These are phyloP conservation scores for Nannochloris sp. DNA, from an alignment of 139 green algal genomes.

Conservation along the genomic window DNA sequence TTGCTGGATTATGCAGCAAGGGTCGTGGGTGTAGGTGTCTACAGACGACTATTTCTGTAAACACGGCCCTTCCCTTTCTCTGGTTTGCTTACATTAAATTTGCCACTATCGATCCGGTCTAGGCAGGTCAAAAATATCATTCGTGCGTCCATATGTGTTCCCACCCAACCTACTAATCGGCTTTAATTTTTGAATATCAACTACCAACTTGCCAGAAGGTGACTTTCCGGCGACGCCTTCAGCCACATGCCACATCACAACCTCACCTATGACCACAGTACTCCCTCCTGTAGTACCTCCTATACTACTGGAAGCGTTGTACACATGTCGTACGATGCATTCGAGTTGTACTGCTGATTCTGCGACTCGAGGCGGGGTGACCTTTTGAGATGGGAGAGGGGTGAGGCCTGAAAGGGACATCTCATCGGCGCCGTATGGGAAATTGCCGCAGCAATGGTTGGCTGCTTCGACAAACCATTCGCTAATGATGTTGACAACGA, in stretches of 20 bases:
- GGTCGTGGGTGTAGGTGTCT: too few species aligned
- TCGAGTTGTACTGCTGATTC: slow-evolving; percentile 88
- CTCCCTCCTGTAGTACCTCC: slow-evolving; percentile 27
- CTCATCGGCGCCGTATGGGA: slow-evolving; percentile 71
- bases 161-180: slow-evolving; percentile 57
- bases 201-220: slow-evolving; percentile 53
- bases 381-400: slow-evolving; percentile 52
- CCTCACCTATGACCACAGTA: slow-evolving; percentile 77
- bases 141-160: slow-evolving; percentile 56
- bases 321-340: slow-evolving; percentile 62
- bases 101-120: slow-evolving; percentile 46
- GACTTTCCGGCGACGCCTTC: slow-evolving; percentile 45
- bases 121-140: slow-evolving; percentile 65
- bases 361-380: slow-evolving; percentile 67
- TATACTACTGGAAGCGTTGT: slow-evolving; percentile 52
- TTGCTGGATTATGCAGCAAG: too few species aligned
- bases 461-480: slow-evolving; percentile 94
- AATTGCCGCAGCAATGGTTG: slow-evolving; percentile 87
- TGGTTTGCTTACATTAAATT: too few species aligned
- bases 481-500: slow-evolving; percentile 89
- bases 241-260: slow-evolving; percentile 75
- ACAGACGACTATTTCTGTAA: too few species aligned
- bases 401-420: slow-evolving; percentile 69
- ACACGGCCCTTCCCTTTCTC: too few species aligned
- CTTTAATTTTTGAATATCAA: slow-evolving; percentile 52